These are phyloP conservation scores for Chrysanthemum seticuspe DNA, from an alignment of 129 eudicot species.

Conservation along the genomic window DNA sequence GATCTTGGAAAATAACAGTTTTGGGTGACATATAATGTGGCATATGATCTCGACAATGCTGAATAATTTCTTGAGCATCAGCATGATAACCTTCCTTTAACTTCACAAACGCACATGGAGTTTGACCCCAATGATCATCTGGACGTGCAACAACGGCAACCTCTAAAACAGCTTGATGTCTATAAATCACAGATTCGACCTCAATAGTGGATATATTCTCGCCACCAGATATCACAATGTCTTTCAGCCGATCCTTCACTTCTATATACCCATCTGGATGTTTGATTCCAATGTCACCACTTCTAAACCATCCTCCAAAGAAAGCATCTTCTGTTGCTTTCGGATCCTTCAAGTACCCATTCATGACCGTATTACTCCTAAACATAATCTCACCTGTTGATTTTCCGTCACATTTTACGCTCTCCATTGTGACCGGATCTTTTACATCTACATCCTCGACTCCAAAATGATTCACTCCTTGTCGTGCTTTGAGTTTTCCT, in stretches of 20 bases:
- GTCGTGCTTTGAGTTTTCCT: slow-evolving; percentile 11
- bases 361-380: not conserved
- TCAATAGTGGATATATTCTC: slow-evolving; percentile 14
- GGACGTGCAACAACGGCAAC: slow-evolving; percentile 16
- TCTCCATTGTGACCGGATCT: slow-evolving; percentile 5
- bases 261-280: slow-evolving; percentile 12
- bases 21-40: slow-evolving; percentile 15
- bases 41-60: slow-evolving; percentile 11
- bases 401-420: slow-evolving; percentile 7
- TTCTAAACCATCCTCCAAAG: slow-evolving; percentile 7
- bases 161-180: slow-evolving; percentile 1
- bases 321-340: slow-evolving; percentile 9
- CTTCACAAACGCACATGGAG: slow-evolving; percentile 14
- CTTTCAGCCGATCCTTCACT: slow-evolving; percentile 9
- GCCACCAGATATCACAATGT: slow-evolving; percentile 17
- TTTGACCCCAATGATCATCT: slow-evolving; percentile 17
- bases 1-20: slow-evolving; percentile 7
- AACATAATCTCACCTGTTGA: slow-evolving; percentile 20
- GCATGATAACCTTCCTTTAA: slow-evolving; percentile 7
- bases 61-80: slow-evolving; percentile 14
- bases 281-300: slow-evolving; percentile 8
- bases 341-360: slow-evolving; percentile 3
- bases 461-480: not conserved
- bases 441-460: not conserved
- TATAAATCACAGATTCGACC: slow-evolving; percentile 11